These are phyloP conservation scores for Leccinum obscurum DNA, from an alignment of 768 basidiomycete genomes.

Conservation along the genomic window DNA sequence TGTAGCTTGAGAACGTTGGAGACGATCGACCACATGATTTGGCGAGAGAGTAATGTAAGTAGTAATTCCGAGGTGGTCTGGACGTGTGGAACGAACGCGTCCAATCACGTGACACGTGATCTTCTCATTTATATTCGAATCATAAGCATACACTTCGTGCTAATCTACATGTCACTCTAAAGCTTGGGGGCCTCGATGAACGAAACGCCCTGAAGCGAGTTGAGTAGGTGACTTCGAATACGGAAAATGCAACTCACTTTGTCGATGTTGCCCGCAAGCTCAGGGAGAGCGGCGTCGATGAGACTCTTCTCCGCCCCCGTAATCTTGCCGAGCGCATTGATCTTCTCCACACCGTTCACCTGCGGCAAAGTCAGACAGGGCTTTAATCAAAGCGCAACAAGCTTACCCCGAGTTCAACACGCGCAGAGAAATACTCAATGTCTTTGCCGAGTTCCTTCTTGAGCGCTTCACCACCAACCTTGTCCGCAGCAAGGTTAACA, in stretches of 20 bases:
- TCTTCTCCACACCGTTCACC: constrained; percentile 80
- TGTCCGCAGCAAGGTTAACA: constrained; percentile 75
- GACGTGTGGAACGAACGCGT: neutral
- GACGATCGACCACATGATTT: constrained; percentile 61
- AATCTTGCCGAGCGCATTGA: constrained; percentile 76
- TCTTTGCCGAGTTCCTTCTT: constrained; percentile 74
- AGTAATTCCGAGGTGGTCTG: neutral
- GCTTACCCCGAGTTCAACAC: constrained; percentile 83
- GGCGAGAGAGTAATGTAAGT: neutral
- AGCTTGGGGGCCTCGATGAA: constrained; percentile 32
- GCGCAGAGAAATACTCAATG: constrained; percentile 86
- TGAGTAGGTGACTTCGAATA: neutral
- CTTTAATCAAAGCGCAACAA: neutral
- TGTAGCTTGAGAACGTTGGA: constrained; percentile 54
- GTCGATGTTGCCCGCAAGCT: constrained; percentile 71
- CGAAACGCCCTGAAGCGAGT: constrained; percentile 21
- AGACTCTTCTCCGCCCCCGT: constrained; percentile 73
- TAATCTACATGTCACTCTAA: constrained; percentile 11
- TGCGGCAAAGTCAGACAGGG: constrained; percentile 31
- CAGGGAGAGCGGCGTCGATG: constrained; percentile 77
- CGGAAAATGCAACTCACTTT: constrained; percentile 47
- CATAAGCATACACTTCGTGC: constrained; percentile 11
- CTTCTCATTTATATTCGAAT: neutral
- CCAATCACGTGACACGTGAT: neutral
- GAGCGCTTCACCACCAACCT: constrained; percentile 68